A percentile compares a stretch with the other conserved stretches of the same genome.
Conservation (phyloP, 2,329 filamentous ascomycete species). For the Clonostachys solani region DNA sequence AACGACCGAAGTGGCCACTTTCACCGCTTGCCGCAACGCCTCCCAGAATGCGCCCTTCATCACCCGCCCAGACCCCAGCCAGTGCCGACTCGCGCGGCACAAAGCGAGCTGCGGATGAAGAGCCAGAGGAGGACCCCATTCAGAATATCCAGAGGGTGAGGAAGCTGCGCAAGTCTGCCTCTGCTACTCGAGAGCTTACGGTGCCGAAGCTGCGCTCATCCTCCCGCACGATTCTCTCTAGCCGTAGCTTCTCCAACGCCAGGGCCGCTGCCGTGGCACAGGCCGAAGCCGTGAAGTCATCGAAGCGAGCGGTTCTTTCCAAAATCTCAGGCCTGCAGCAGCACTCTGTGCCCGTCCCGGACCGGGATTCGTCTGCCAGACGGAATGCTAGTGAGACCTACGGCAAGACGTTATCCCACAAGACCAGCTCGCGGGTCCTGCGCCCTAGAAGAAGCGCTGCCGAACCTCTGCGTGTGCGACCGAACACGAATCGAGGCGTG, state of each 20-base stretch:
- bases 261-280: background rate
- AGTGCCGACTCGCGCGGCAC: conserved; percentile 37
- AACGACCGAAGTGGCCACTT: conserved; percentile 18
- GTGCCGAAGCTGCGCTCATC: conserved; percentile 22
- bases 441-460: conserved; percentile 13
- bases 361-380: conserved; percentile 3
- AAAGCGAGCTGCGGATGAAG: conserved; percentile 38
- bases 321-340: no score
- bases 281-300: conserved; percentile 14
- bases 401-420: conserved; percentile 2
- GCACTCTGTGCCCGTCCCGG: background rate
- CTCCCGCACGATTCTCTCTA: conserved; percentile 1
- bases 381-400: conserved; percentile 10
- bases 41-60: conserved; percentile 6
- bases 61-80: conserved; percentile 20
- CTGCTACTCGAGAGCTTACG: conserved; percentile 37
- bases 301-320: conserved; percentile 12
- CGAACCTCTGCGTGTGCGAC: conserved; percentile 29
- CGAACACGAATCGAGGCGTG: conserved; percentile 41
- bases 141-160: conserved; percentile 25
- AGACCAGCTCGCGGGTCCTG: conserved; percentile 11
- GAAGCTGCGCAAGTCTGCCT: conserved; percentile 48
- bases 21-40: conserved; percentile 9
- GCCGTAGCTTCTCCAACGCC: conserved; percentile 6
- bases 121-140: conserved; percentile 13